Percentiles rank a stretch among this genome's conserved stretches.
phyloP scores from a whole-genome alignment of 2,329 filamentous ascomycete genomes.

The Colletotrichum agaves region DNA sequence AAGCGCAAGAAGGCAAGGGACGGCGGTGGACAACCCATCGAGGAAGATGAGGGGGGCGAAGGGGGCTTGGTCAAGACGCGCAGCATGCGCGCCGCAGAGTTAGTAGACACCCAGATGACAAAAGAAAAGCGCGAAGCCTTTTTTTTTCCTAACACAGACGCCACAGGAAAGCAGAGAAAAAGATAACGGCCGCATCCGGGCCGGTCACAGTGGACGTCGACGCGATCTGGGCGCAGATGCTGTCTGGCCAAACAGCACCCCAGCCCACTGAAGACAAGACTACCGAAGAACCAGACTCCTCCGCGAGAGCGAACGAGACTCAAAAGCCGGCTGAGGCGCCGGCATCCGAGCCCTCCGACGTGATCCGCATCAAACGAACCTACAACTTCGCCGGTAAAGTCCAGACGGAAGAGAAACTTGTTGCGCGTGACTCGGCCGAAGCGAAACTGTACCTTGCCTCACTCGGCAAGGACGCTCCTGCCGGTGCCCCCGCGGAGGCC shows the following conservation, averaged over 20 bases:
- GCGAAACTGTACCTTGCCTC: constrained; percentile 72
- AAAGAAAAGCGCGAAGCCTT: not conserved
- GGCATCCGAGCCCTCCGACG: constrained; percentile 46
- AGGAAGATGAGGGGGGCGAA: constrained; percentile 67
- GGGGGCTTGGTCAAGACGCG: constrained; percentile 78
- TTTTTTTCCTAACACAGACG: not conserved
- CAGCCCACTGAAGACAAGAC: constrained; percentile 31
- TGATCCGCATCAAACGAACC: constrained; percentile 74
- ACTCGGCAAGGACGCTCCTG: constrained; percentile 48
- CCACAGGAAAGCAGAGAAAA: constrained; percentile 66
- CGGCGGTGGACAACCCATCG: constrained; percentile 45
- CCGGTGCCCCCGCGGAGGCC: constrained; percentile 36
- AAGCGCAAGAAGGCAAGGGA: constrained; percentile 57
- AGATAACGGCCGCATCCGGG: constrained; percentile 61
- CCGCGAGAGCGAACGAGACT: not conserved
- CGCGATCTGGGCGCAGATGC: constrained; percentile 76
- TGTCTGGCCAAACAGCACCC: constrained; percentile 49
- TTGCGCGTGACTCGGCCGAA: constrained; percentile 72
- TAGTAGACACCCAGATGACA: constrained; percentile 42
- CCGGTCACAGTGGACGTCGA: constrained; percentile 78
- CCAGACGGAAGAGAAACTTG: constrained; percentile 77
- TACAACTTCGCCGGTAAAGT: constrained; percentile 81
- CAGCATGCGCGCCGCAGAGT: constrained; percentile 74
- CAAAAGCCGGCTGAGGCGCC: constrained; percentile 35
- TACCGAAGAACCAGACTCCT: constrained; percentile 17